phyloP scores from a whole-genome alignment of 371 early-diverging fungal species.

The Cokeromyces recurvatus region DNA sequence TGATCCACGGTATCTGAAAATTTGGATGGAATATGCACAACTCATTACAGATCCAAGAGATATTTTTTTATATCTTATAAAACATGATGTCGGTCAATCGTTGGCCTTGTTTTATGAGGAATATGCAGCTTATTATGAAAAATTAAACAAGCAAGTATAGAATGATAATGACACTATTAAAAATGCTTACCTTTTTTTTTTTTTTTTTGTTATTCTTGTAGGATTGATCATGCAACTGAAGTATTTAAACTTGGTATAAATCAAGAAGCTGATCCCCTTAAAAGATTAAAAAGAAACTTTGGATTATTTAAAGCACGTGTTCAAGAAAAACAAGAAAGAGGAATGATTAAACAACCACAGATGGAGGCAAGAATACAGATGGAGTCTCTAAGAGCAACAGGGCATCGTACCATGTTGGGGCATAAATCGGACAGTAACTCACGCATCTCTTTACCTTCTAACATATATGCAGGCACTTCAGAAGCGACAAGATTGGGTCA shows the following conservation, averaged over 20 bases:
- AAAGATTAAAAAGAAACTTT: constrained; percentile 27
- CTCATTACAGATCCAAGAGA: constrained; percentile 52
- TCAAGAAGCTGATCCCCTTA: constrained; percentile 48
- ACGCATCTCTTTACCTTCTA: constrained; percentile 9
- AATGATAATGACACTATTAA: neutral
- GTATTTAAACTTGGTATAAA: constrained; percentile 52
- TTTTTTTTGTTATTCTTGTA: too few species aligned
- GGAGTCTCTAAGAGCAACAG: constrained; percentile 3
- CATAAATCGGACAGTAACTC: constrained; percentile 17
- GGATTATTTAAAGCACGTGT: constrained; percentile 3
- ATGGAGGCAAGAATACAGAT: constrained; percentile 7
- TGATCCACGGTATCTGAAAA: constrained; percentile 71
- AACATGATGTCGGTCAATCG: constrained; percentile 67
- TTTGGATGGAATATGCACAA: constrained; percentile 70
- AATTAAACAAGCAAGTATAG: constrained; percentile 35
- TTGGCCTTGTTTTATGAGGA: constrained; percentile 74
- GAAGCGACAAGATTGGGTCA: too few species aligned
- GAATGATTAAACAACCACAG: constrained; percentile 5
- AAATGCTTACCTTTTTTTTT: neutral
- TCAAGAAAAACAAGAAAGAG: neutral
- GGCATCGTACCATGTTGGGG: constrained; percentile 22
- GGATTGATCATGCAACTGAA: too few species aligned
- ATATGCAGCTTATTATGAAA: constrained; percentile 64
- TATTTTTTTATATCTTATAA: constrained; percentile 65
- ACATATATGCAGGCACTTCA: constrained; percentile 14